Evolutionary conservation across 176 grass and related monocot genomes (phyloP).

Genomic region (Rhynchospora pubera): DNA sequence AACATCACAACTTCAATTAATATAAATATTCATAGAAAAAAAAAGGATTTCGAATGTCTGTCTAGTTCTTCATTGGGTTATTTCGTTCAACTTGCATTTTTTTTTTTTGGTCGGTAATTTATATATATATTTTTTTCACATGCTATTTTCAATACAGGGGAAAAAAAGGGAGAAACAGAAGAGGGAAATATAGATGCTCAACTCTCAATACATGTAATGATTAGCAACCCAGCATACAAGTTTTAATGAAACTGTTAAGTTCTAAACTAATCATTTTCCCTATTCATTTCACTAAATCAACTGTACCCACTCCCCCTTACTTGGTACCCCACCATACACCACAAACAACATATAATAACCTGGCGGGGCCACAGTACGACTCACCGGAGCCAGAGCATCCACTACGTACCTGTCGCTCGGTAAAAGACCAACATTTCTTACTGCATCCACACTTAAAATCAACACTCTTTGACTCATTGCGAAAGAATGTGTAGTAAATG

Average conservation of each 20-base stretch:
- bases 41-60: too few relatives aligned
- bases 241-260: not conserved
- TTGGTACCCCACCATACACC: constrained; percentile 18
- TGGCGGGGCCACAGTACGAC: constrained; percentile 19
- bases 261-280: not conserved
- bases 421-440: not conserved
- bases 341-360: constrained; percentile 36
- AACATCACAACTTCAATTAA: too few relatives aligned
- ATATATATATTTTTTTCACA: too few relatives aligned
- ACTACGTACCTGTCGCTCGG: not conserved
- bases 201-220: not conserved
- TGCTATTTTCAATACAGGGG: too few relatives aligned
- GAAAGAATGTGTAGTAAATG: constrained; percentile 36
- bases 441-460: not conserved
- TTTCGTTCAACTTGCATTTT: too few relatives aligned
- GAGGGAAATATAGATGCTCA: not conserved
- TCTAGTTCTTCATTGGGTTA: too few relatives aligned
- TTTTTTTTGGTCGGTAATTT: too few relatives aligned
- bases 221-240: not conserved
- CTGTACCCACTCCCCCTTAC: constrained; percentile 18
- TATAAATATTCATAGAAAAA: too few relatives aligned
- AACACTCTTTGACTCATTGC: constrained; percentile 38
- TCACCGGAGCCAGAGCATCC: constrained; percentile 2
- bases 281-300: not conserved
- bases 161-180: too few relatives aligned